A percentile compares a stretch with the other conserved stretches of the same genome.
These are phyloP conservation scores for Fomitopsis schrenkii DNA, from an alignment of 1,284 basidiomycete species.

Conservation along the genomic window DNA sequence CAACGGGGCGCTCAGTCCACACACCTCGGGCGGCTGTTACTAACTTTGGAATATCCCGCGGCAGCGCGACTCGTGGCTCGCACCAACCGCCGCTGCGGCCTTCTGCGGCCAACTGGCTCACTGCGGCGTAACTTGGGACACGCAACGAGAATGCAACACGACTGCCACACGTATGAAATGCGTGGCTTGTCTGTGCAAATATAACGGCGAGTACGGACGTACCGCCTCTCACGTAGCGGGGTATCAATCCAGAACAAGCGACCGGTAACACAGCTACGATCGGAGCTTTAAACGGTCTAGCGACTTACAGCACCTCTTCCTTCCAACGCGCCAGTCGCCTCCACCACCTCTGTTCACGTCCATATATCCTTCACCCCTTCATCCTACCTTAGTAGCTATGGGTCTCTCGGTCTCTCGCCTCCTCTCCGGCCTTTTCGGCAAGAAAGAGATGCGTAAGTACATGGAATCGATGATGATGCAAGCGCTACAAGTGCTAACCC, in stretches of 20 bases:
- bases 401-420: constrained; percentile 84
- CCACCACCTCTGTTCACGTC: constrained; percentile 21
- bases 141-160: not conserved
- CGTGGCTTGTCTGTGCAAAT: not conserved
- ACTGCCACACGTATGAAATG: not conserved
- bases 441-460: constrained; percentile 97
- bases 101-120: not conserved
- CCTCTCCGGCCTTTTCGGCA: constrained; percentile 90
- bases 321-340: constrained; percentile 16
- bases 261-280: constrained; percentile 19
- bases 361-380: constrained; percentile 14
- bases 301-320: constrained; percentile 17
- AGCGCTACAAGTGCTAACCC: constrained; percentile 17
- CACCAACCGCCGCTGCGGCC: not conserved
- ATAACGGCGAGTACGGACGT: not conserved
- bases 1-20: no score
- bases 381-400: constrained; percentile 44
- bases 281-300: constrained; percentile 22
- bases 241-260: not conserved
- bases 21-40: not conserved
- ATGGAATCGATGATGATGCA: constrained; percentile 23
- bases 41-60: not conserved
- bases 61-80: not conserved
- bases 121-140: not conserved
- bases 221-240: not conserved